Conservation (phyloP, 2,329 filamentous ascomycete genomes). For the Nemania serpens region DNA sequence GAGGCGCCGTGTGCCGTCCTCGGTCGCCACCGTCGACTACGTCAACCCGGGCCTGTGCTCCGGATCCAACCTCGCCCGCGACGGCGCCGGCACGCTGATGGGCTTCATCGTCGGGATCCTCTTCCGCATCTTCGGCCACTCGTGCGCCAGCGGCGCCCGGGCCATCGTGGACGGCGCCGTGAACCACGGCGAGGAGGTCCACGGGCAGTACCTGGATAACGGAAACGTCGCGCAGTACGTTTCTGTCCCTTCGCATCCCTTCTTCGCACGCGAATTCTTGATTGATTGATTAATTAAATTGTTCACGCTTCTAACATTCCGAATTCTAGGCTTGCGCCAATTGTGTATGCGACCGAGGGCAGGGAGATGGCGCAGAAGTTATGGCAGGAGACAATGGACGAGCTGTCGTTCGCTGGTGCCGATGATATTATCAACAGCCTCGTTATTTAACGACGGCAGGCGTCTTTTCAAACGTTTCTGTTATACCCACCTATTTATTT, state of each 20-base stretch:
- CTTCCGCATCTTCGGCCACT: constrained; percentile 20
- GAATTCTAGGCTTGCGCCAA: constrained; percentile 5
- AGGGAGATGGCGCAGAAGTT: constrained; percentile 11
- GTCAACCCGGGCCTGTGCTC: constrained; percentile 28
- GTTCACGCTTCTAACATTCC: background rate
- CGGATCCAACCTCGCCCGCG: constrained; percentile 17
- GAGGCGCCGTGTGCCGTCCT: constrained; percentile 33
- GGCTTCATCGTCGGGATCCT: constrained; percentile 14
- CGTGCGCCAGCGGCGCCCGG: constrained; percentile 14
- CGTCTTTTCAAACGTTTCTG: background rate
- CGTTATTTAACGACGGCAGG: too few relatives aligned
- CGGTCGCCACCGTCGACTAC: constrained; percentile 22
- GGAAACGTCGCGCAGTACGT: constrained; percentile 15
- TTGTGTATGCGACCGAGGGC: constrained; percentile 27
- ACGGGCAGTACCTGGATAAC: constrained; percentile 22
- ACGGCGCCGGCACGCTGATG: constrained; percentile 15
- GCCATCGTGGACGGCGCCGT: constrained; percentile 17
- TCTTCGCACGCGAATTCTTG: background rate
- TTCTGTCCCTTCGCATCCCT: background rate
- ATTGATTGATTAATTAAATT: background rate
- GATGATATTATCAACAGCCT: constrained; percentile 7
- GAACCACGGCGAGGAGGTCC: constrained; percentile 16
- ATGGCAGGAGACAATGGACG: constrained; percentile 27
- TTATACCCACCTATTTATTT: background rate
- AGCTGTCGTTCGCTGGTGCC: constrained; percentile 18